Percentiles rank a stretch among this genome's conserved stretches.
These are phyloP conservation scores for Talaromyces piceae DNA, from an alignment of 2,329 filamentous ascomycete species.

Conservation along the genomic window DNA sequence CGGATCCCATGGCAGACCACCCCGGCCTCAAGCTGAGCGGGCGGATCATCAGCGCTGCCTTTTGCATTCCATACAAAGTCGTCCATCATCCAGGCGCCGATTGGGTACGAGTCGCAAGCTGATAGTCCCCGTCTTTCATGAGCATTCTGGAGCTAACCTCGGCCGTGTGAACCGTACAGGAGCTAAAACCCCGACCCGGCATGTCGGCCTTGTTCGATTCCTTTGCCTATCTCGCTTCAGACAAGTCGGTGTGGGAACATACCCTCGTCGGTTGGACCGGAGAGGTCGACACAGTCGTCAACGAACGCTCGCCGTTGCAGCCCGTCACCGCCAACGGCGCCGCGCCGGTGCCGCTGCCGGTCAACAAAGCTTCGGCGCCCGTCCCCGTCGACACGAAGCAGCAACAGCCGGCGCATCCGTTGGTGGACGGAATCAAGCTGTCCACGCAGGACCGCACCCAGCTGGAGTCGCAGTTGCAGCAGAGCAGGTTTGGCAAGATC, in stretches of 20 bases:
- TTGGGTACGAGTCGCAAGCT: slow-evolving; percentile 42
- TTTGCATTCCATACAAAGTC: slow-evolving; percentile 56
- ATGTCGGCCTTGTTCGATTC: slow-evolving; percentile 91
- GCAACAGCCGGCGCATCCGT: slow-evolving; percentile 50
- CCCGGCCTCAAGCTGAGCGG: slow-evolving; percentile 53
- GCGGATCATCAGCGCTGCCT: slow-evolving; percentile 56
- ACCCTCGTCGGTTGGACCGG: slow-evolving; percentile 93
- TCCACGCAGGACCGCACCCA: slow-evolving; percentile 61
- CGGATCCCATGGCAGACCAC: slow-evolving; percentile 49
- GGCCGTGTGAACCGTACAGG: too few relatives aligned
- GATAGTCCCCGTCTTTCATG: background rate
- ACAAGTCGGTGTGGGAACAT: slow-evolving; percentile 79
- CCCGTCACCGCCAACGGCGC: slow-evolving; percentile 20
- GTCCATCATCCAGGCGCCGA: slow-evolving; percentile 45
- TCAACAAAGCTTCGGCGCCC: slow-evolving; percentile 72
- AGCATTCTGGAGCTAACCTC: too few relatives aligned
- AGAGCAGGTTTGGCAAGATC: slow-evolving; percentile 68
- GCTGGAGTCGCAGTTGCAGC: slow-evolving; percentile 66
- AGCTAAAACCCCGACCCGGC: slow-evolving; percentile 68
- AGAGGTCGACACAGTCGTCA: slow-evolving; percentile 56
- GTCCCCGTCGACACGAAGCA: slow-evolving; percentile 61
- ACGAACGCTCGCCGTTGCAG: slow-evolving; percentile 24
- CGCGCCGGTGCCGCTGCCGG: slow-evolving; percentile 29
- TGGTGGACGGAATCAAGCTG: slow-evolving; percentile 63
- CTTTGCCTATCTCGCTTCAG: slow-evolving; percentile 79